Evolutionary conservation across 352 stramenopile species (phyloP).

Genomic region (Phytophthora pistaciae): DNA sequence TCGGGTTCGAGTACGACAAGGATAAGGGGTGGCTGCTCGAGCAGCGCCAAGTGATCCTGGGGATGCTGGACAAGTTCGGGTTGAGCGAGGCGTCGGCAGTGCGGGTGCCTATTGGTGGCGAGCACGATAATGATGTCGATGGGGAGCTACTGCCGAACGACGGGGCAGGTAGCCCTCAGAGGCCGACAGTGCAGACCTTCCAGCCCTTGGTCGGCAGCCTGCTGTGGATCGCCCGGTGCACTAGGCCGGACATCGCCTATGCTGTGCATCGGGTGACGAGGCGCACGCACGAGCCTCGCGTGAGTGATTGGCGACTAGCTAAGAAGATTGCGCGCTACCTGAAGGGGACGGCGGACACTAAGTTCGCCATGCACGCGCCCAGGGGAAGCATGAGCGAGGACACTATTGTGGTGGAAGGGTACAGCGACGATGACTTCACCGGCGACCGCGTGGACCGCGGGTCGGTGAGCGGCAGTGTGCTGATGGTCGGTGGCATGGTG

Average conservation of each 20-base stretch:
- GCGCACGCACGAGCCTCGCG: conserved; percentile 15
- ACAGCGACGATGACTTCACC: conserved; percentile 34
- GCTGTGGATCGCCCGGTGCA: conserved; percentile 45
- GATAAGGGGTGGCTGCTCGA: background rate
- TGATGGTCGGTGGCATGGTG: conserved; percentile 20
- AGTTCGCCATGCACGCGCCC: conserved; percentile 17
- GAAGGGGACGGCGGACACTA: conserved; percentile 22
- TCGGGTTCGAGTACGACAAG: background rate
- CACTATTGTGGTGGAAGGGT: conserved; percentile 12
- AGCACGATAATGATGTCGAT: background rate
- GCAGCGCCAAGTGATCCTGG: background rate
- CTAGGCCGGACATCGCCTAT: conserved; percentile 36
- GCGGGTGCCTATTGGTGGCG: background rate
- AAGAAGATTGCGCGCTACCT: conserved; percentile 36
- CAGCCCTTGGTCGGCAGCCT: conserved; percentile 47
- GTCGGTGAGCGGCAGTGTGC: conserved; percentile 23
- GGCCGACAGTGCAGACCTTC: conserved; percentile 21
- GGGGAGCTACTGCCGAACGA: background rate
- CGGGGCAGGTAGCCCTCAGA: background rate
- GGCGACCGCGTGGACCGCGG: conserved; percentile 26
- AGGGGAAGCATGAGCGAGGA: background rate
- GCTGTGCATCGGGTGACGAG: conserved; percentile 31
- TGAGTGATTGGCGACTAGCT: conserved; percentile 16
- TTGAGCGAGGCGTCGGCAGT: background rate
- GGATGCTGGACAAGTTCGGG: background rate